Percentiles rank a stretch among this genome's conserved stretches.
Conservation (phyloP, 352 stramenopile genomes). For the Globisporangium irregulare region DNA sequence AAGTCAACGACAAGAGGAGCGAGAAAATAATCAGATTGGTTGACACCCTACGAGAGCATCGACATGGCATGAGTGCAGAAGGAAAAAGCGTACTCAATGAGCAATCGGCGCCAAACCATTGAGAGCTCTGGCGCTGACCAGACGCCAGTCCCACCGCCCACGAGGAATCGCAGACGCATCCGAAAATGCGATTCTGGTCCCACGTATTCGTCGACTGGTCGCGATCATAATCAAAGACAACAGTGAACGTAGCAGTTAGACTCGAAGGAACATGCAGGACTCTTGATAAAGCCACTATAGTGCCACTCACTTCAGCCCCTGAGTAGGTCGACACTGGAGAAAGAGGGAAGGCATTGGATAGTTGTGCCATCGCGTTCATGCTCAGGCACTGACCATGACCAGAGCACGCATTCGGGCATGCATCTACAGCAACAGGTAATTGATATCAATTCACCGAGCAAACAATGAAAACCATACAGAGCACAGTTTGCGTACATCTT, state of each 20-base stretch:
- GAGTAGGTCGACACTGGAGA: conserved; percentile 54
- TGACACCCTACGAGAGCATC: not conserved
- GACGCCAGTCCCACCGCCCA: conserved; percentile 68
- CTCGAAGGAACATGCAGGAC: not conserved
- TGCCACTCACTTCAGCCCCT: conserved; percentile 32
- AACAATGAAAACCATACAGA: not conserved
- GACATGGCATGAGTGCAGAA: not conserved
- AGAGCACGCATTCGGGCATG: conserved; percentile 62
- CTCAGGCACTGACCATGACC: conserved; percentile 71
- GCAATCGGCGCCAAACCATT: conserved; percentile 90
- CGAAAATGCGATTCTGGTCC: conserved; percentile 74
- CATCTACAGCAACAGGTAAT: conserved; percentile 16
- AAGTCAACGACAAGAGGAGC: not conserved
- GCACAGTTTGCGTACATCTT: conserved; percentile 32
- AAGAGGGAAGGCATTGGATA: conserved; percentile 52
- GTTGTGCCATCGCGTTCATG: conserved; percentile 53
- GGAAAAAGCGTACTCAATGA: conserved; percentile 45
- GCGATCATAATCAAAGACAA: not conserved
- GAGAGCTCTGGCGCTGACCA: conserved; percentile 71
- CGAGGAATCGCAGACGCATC: conserved; percentile 78
- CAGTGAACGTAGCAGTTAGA: not conserved
- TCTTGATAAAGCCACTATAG: not conserved
- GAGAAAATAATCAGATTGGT: not conserved
- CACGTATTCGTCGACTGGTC: conserved; percentile 51
- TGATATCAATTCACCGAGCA: not conserved